phyloP scores from a whole-genome alignment of 1,139 yeast species.

The Saccharomyces hybrid region DNA sequence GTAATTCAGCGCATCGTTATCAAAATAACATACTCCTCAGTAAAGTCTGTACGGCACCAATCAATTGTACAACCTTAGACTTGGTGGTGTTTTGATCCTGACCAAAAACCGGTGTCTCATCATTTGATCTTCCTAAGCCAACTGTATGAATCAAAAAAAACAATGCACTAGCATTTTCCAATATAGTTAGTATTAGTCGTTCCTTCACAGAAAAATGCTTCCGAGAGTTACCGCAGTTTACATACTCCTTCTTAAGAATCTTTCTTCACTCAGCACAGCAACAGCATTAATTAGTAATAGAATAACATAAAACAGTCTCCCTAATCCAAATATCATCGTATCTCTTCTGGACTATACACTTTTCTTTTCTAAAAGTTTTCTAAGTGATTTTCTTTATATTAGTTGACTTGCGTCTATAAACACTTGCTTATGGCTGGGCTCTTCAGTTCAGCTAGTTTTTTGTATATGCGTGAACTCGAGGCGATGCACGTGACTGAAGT shows the following conservation, averaged over 20 bases:
- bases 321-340: conserved; percentile 58
- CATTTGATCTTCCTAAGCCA: conserved; percentile 41
- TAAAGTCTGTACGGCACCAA: conserved; percentile 68
- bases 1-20: not conserved
- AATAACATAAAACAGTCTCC: conserved; percentile 59
- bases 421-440: not conserved
- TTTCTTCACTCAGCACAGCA: conserved; percentile 75
- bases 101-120: conserved; percentile 36
- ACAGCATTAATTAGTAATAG: conserved; percentile 64
- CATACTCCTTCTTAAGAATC: conserved; percentile 68
- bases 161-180: conserved; percentile 9
- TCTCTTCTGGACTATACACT: not conserved
- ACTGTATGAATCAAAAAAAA: conserved; percentile 25
- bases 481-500: not conserved
- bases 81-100: conserved; percentile 44
- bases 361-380: not conserved
- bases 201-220: conserved; percentile 3
- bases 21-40: conserved; percentile 45
- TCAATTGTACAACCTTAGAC: conserved; percentile 52
- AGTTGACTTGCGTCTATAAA: not conserved
- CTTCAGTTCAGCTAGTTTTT: not conserved
- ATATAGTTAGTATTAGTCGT: not conserved
- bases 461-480: not conserved
- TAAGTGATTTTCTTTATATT: not conserved
- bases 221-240: conserved; percentile 7